Conservation (phyloP, 169 alveolate species). For the Plasmodium berghei region DNA sequence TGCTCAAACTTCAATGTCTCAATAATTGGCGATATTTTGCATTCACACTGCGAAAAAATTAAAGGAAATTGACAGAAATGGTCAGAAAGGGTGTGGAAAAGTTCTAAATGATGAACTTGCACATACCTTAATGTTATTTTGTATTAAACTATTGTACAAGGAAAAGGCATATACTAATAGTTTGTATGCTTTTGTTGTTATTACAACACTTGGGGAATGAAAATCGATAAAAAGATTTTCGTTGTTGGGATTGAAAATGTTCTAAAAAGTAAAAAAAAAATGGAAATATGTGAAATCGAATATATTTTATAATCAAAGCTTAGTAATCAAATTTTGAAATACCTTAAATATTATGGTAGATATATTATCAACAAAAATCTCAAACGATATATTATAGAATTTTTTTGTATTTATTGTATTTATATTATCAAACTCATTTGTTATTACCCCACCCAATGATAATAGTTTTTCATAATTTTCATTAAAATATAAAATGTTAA, state of each 20-base stretch:
- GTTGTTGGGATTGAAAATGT: background rate
- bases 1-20: constrained; percentile 70
- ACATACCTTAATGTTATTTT: constrained; percentile 49
- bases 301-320: too few species aligned
- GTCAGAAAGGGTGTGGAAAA: background rate
- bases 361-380: constrained; percentile 44
- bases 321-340: background rate
- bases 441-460: constrained; percentile 58
- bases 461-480: background rate
- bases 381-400: constrained; percentile 28
- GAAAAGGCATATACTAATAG: constrained; percentile 56
- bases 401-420: background rate
- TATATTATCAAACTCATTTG: constrained; percentile 11
- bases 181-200: constrained; percentile 68
- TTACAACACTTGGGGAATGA: constrained; percentile 74
- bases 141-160: constrained; percentile 35
- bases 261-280: constrained; percentile 13
- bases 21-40: constrained; percentile 51
- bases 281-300: background rate
- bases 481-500: constrained; percentile 12
- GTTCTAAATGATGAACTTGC: background rate
- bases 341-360: constrained; percentile 55
- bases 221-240: constrained; percentile 23
- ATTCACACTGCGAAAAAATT: constrained; percentile 29
- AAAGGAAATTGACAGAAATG: background rate